Base-by-base conservation (phyloP, 805 yeast genomes). In the Yarrowia alimentaria region DNA sequence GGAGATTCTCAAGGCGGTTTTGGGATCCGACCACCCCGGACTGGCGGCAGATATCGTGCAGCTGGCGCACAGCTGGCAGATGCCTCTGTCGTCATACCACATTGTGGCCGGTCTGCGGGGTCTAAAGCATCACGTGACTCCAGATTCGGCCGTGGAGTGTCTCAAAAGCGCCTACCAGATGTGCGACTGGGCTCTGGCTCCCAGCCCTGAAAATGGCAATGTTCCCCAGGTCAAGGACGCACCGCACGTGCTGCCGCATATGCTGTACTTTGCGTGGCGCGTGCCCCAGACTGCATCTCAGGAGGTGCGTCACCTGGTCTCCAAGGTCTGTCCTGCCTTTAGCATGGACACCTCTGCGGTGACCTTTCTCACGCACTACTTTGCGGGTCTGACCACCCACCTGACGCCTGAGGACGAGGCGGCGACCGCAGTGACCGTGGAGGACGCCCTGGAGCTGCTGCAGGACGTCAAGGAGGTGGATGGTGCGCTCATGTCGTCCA, bases 161-260 rank as follows among this genome's bases (percentile, higher is more conserved):
- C 37, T 43, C 16, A 31, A 30, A 13, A 32, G 29, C 1, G 50
- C 50, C 3, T 43, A 43, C n/a, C 50, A 43, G 14, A 30, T 43
- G 37, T 30, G 35, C n/a, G 50, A 43, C 21, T 43, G 37, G 35
- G 50, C 30, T 16, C 37, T 43, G n/a, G 37, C 37, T 9, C 50
- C 50, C 16, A 17, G 20, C 12, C 37, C 50, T 1, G 35, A 43
- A 11, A 43, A 31, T 19, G 50, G 50, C 13, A 40, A 40, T 11
- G 47, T 26, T 24, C 47, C 47, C 5, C 47, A 40, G 28, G 29
- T 17, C 37, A 43, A 43, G 17, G 35, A 43, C 22, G 35, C 50
- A 9, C 29, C 20, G 13, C 16, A 6, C 12, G 37, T 43, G 29
- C 30, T 43, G 4, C 35, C 35, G 9, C 50, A 43, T 18, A 17